Base-by-base conservation (phyloP, 1,284 basidiomycete species). In the Boletus semigastroideus region DNA sequence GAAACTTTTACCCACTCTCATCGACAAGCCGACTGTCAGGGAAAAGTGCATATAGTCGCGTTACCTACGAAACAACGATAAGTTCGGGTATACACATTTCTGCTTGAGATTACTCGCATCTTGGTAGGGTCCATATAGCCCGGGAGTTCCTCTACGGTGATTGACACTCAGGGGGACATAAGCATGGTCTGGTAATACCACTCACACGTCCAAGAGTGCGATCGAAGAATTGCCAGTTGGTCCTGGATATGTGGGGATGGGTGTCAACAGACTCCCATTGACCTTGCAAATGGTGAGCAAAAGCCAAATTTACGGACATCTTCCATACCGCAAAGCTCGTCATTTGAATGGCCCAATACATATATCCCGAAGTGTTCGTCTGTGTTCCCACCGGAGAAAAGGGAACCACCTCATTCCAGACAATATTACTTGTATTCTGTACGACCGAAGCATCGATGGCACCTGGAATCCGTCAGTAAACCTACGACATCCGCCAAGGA, bases 321-420 rank as follows among this genome's bases (percentile, higher is more conserved):
- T 5, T 42, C 28, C 42, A 61, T 58, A 92, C 84, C 31, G 79
- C 75, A 45, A 93, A 74, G 25, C 72, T 71, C 1, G 76, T 68
- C 37, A 95, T 68, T 6, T 81, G 80, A 46, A 93, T 79, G 0
- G 83, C 79, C 92, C 92, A 95, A 56, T 88, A 86, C 30, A 94
- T 75, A 63, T 94, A 94, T 58, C 83, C 86, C 0, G 88, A 83
- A 14, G 73, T 65, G 58, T 83, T 85, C 53, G 70, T 77, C 53
- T 80, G 78, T 2, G 69, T 65, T 5, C 72, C 74, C 51, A 86
- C 73, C 3, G 88, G 88, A 27, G 82, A 74, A 62, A 91, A 91
- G 11, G 88, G 79, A 16, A 83, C 79, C 2, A 91, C 86, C 46
- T 80, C 77, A 56, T 85, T 85, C 88, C 88, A 91, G 42, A 75